Base-by-base conservation (phyloP, 495 filamentous ascomycete genomes). In the Aspergillus nanangensis region DNA sequence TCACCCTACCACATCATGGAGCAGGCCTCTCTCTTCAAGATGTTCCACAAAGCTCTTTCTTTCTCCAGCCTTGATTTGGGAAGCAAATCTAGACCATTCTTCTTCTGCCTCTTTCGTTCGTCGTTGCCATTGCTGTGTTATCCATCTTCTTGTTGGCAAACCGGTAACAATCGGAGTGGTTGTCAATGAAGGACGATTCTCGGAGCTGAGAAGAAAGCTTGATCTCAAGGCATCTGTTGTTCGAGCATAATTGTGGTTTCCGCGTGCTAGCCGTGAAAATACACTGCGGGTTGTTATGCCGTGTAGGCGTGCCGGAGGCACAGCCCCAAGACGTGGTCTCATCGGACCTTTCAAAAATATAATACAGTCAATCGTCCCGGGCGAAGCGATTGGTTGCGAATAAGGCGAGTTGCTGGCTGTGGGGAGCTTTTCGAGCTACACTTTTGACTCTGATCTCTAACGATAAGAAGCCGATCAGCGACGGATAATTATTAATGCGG, bases 1-100 rank as follows among this genome's bases (percentile, higher is more conserved):
- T 36, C 70, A 93, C 88, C 90, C 92, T 45, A 91, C 84, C 34
- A 87, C 75, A 56, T 87, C 79, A 60, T 96, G 83, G 33, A 96
- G 63, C 40, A 83, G 80, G 1, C 87, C 90, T 56, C 93, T 75
- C 51, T 90, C 85, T 56, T 94, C 86, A 10, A 99, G 66, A 21
- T 84, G 66, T 32, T 79, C 71, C 53, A 82, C 79, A 51, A 88
- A 82, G 52, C 79, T 78, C 51, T 82, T 74, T 45, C 69, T 52
- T 54, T 80, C 68, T 22, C 87, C 88, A 0, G 67, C 62, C 48
- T 76, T 57, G 50, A 91, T 87, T 44, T 75, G 59, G 40, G 65
- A 19, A 2, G 83, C 82, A 35, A 67, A 63, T 35, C 49, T 46
- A 20, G 77, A 58, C 87, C 87, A 91, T 44, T 71, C 56, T 43